Percentiles rank a stretch among this genome's conserved stretches.
Evolutionary conservation across 164 flowering plant genomes (phyloP).

Genomic region (Kingdonia uniflora): DNA sequence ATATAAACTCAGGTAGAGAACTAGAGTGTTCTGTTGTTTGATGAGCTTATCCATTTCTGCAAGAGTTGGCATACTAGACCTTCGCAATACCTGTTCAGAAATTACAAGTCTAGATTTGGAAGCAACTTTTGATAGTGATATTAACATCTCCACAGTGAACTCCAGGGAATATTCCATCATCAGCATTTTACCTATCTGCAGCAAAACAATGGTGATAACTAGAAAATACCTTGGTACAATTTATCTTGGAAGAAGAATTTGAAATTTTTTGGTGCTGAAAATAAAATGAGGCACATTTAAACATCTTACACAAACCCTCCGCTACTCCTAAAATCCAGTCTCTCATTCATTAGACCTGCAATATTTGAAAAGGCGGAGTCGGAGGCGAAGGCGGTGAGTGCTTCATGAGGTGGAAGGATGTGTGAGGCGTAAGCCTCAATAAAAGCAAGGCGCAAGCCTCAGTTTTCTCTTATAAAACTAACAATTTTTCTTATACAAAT

Average conservation of each 20-base stretch:
- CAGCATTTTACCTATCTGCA: constrained; percentile 52
- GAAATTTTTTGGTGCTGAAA: too few species aligned
- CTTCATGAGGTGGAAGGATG: too few species aligned
- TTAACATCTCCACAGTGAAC: constrained; percentile 36
- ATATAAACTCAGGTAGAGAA: not conserved
- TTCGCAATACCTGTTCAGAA: constrained; percentile 21
- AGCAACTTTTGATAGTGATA: constrained; percentile 70
- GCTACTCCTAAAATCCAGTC: not conserved
- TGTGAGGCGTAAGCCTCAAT: too few species aligned
- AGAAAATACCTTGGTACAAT: too few species aligned
- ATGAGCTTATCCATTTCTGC: not conserved
- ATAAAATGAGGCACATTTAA: too few species aligned
- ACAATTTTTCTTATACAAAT: too few species aligned
- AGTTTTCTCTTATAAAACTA: too few species aligned
- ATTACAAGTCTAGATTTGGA: constrained; percentile 35
- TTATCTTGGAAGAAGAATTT: too few species aligned
- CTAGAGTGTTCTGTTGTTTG: not conserved
- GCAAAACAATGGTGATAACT: not conserved
- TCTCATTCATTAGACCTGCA: not conserved
- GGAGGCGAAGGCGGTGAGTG: too few species aligned
- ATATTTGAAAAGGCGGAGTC: too few species aligned
- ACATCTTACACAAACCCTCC: not conserved
- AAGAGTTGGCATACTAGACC: too few species aligned
- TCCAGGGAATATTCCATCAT: constrained; percentile 36
- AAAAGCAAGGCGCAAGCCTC: too few species aligned